phyloP scores from a whole-genome alignment of 2,329 filamentous ascomycete genomes.

The Xylariaceae sp. region DNA sequence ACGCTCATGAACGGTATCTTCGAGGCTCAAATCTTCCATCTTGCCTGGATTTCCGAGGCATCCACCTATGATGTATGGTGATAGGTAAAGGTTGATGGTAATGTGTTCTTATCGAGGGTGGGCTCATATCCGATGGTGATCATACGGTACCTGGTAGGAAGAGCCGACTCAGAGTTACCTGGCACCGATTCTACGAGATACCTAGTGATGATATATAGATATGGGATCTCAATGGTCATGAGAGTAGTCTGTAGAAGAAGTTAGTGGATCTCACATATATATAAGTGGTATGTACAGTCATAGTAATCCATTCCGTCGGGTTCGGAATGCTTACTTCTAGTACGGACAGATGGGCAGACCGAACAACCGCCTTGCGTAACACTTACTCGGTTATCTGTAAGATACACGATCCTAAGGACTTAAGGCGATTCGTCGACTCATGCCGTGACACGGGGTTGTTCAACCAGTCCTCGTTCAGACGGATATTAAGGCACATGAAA shows the following conservation, averaged over 20 bases:
- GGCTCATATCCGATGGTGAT: not conserved
- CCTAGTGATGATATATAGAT: no score
- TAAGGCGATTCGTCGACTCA: not conserved
- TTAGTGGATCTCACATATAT: no score
- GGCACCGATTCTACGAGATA: no score
- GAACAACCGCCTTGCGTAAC: no score
- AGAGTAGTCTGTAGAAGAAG: no score
- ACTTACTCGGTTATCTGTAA: no score
- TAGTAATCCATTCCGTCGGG: no score
- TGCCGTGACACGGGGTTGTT: not conserved
- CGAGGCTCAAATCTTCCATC: slow-evolving; percentile 41
- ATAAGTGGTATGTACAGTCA: no score
- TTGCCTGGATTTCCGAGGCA: slow-evolving; percentile 5
- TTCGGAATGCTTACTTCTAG: no score
- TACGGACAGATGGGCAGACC: no score
- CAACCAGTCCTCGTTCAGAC: not conserved
- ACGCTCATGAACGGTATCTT: slow-evolving; percentile 35
- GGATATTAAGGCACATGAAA: not conserved
- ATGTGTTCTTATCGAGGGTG: not conserved
- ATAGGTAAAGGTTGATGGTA: not conserved
- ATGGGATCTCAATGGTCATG: no score
- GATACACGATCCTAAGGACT: no score
- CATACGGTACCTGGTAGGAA: not conserved
- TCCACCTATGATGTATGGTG: not conserved
- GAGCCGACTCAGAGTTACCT: not conserved